phyloP scores from a whole-genome alignment of 106 monocot genomes.

The Triglochin maritima region DNA sequence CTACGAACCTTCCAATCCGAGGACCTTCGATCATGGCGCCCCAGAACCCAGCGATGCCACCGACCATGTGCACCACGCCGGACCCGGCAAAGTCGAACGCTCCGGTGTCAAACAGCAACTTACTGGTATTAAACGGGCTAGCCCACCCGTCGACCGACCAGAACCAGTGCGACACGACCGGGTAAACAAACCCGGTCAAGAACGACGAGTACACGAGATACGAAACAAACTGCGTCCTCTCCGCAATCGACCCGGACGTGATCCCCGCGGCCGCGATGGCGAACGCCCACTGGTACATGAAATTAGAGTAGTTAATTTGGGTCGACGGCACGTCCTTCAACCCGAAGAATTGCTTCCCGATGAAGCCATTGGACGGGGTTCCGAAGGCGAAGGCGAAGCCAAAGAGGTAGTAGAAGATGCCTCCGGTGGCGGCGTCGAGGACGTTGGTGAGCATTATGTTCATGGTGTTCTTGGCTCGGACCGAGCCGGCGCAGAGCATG shows the following conservation, averaged over 20 bases:
- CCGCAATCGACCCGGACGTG: constrained; percentile 48
- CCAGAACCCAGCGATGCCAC: constrained; percentile 14
- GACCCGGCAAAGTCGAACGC: constrained; percentile 19
- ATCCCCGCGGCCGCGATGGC: constrained; percentile 64
- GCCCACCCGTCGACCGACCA: constrained; percentile 23
- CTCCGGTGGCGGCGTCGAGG: constrained; percentile 83
- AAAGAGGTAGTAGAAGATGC: constrained; percentile 55
- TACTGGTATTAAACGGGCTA: constrained; percentile 2
- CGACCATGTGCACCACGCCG: constrained; percentile 19
- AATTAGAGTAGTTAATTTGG: constrained; percentile 38
- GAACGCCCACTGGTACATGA: constrained; percentile 73
- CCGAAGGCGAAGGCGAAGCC: constrained; percentile 25
- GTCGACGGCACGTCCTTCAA: constrained; percentile 5
- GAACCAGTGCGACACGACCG: constrained; percentile 41
- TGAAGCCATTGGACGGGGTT: constrained; percentile 19
- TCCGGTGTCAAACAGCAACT: constrained; percentile 10
- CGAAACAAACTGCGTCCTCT: constrained; percentile 43
- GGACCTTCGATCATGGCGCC: constrained; percentile 16
- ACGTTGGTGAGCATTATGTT: constrained; percentile 99
- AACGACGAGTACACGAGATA: constrained; percentile 48
- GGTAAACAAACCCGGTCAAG: constrained; percentile 49
- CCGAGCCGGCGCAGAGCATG: constrained; percentile 94
- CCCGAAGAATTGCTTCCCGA: constrained; percentile 28
- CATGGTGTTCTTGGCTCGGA: constrained; percentile 90
- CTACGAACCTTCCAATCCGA: constrained; percentile 6